Evolutionary conservation across 768 basidiomycete species (phyloP).

Genomic region (Russula sp.): DNA sequence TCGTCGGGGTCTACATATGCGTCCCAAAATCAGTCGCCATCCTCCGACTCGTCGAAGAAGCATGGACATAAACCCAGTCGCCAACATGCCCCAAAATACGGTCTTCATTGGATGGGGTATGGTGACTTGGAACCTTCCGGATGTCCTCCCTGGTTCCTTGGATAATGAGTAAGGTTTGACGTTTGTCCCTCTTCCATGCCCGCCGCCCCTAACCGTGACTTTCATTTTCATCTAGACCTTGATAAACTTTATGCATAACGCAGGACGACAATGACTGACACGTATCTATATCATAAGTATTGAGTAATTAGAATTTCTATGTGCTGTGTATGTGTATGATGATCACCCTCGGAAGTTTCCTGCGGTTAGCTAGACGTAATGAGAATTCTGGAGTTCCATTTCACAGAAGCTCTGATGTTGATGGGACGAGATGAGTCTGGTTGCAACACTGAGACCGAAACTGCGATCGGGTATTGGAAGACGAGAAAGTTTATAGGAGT

Average conservation of each 20-base stretch:
- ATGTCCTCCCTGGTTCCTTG: conserved; percentile 20
- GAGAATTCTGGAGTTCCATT: neutral
- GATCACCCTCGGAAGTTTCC: neutral
- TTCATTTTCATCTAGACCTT: neutral
- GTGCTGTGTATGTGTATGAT: neutral
- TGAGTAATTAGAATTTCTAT: neutral
- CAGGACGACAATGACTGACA: neutral
- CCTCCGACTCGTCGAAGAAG: conserved; percentile 1
- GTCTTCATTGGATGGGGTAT: conserved; percentile 6
- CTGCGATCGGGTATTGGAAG: neutral
- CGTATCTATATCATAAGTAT: neutral
- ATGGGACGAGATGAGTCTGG: neutral
- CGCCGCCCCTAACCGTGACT: neutral
- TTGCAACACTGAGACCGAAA: neutral
- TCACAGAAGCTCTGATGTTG: neutral
- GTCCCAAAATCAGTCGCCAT: neutral
- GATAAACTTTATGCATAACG: neutral
- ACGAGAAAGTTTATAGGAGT: neutral
- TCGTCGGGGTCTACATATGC: neutral
- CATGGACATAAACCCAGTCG: neutral
- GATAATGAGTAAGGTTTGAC: neutral
- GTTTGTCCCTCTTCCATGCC: neutral
- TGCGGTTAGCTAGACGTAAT: neutral
- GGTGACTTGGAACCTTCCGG: conserved; percentile 23
- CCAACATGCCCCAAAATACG: conserved; percentile 8